Conservation (phyloP, 2,329 filamentous ascomycete species). For the Epichloe coenophiala region DNA sequence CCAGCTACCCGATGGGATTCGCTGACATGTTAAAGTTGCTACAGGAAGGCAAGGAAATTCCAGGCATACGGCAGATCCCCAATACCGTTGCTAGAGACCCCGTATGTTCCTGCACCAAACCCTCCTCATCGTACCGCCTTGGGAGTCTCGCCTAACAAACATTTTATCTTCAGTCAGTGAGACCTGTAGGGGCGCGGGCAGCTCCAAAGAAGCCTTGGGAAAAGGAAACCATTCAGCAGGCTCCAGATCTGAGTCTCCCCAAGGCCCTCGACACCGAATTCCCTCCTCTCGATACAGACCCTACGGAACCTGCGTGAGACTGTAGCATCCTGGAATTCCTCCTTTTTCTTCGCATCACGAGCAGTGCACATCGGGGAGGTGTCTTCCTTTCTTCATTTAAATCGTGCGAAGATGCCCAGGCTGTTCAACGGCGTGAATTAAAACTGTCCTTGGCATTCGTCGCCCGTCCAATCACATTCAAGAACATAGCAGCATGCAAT, state of each 20-base stretch:
- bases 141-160: not conserved
- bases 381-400: not conserved
- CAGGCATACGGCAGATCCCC: slow-evolving; percentile 78
- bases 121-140: not conserved
- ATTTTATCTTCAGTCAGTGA: slow-evolving; percentile 24
- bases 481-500: slow-evolving; percentile 1
- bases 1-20: slow-evolving; percentile 71
- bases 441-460: not conserved
- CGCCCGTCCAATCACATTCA: not conserved
- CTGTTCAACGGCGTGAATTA: not conserved
- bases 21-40: slow-evolving; percentile 78
- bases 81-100: slow-evolving; percentile 62
- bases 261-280: slow-evolving; percentile 21
- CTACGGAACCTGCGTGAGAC: not conserved
- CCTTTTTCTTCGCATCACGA: not conserved
- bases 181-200: slow-evolving; percentile 32
- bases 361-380: not conserved
- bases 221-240: slow-evolving; percentile 27
- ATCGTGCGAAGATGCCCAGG: not conserved
- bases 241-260: slow-evolving; percentile 10
- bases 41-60: slow-evolving; percentile 67
- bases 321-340: not conserved
- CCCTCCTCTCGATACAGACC: slow-evolving; percentile 19
- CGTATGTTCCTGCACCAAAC: slow-evolving; percentile 27
- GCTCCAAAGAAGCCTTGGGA: slow-evolving; percentile 66